Evolutionary conservation across 139 green algal species (phyloP).

Genomic region (Coelastrella sp.): DNA sequence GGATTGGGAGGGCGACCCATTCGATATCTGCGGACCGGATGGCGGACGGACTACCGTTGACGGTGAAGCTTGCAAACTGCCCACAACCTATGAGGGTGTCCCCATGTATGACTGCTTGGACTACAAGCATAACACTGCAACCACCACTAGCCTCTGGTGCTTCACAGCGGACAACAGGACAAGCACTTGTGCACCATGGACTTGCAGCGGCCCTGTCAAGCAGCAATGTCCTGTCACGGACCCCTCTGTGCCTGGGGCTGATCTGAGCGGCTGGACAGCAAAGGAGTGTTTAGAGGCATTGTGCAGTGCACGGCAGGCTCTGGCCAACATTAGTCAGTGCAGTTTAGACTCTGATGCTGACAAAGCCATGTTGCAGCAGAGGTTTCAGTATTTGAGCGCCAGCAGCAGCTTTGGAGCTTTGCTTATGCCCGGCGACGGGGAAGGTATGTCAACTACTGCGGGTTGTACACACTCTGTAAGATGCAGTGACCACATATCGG

Average conservation of each 20-base stretch:
- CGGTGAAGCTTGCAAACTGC: slow-evolving; percentile 28
- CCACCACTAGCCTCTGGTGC: slow-evolving; percentile 33
- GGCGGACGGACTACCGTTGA: slow-evolving; percentile 20
- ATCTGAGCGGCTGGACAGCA: slow-evolving; percentile 4
- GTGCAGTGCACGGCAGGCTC: slow-evolving; percentile 21
- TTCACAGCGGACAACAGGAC: slow-evolving; percentile 30
- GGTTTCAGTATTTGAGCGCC: background rate
- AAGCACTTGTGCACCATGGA: slow-evolving; percentile 23
- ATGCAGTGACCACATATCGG: no score
- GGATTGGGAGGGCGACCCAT: slow-evolving; percentile 10
- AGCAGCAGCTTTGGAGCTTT: background rate
- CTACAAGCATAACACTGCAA: slow-evolving; percentile 37
- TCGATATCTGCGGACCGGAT: slow-evolving; percentile 36
- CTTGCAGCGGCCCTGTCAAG: slow-evolving; percentile 5
- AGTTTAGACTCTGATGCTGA: background rate
- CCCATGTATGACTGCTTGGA: slow-evolving; percentile 48
- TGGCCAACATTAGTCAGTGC: slow-evolving; percentile 42
- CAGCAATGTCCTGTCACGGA: background rate
- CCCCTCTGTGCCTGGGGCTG: background rate
- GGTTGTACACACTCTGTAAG: background rate
- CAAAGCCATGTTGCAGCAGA: background rate
- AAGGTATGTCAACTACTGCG: no score
- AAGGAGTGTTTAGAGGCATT: slow-evolving; percentile 7
- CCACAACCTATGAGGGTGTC: background rate
- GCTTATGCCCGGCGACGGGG: background rate